Base-by-base conservation (phyloP, 2,329 filamentous ascomycete genomes). In the Lachnellula cervina region DNA sequence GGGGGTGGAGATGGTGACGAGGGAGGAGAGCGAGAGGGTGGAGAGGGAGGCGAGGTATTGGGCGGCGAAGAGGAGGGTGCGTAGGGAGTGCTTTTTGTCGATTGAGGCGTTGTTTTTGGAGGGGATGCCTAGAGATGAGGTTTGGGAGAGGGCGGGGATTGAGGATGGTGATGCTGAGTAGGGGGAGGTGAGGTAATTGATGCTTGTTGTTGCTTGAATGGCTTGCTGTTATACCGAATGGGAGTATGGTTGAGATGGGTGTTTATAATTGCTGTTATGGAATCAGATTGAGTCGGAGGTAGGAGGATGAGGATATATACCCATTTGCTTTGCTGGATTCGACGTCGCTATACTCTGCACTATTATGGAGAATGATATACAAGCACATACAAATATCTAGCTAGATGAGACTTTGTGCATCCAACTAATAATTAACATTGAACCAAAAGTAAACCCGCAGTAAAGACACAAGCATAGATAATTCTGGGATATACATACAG, bases 11-110 rank as follows among this genome's bases (percentile, higher is more conserved):
- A 74, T 74, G 8, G 72, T 83, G 3, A 76, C 73, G 35, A 69
- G 70, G 21, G 72, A 77, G 51, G 79, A 83, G 65, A 72, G 74
- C 48, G 71, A 73, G 49, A 66, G 66, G 19, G 72, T 80, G 2
- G 74, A 79, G 42, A 68, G 58, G 51, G 76, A 78, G 55, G 76
- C 75, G 70, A 74, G 69, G 59, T 69, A 68, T 59, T 80, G 78
- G 77, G 66, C 66, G 50, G 66, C 53, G 25, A 68, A 65, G 56
- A 63, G 58, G n/a, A 50, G 23, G 28, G 51, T n/a, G 16, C 66
- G 71, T 59, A 68, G 62, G 63, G 65, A 59, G 57, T 66, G 61
- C 0, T 71, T 66, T 59, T 34, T 56, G 47, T 56, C 64, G 49
- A 51, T 59, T 59, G 68, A 63, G 56, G 78, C 77, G 45, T 64